A percentile compares a stretch with the other conserved stretches of the same genome.
Evolutionary conservation across 768 basidiomycete species (phyloP).

Genomic region (Pleurotus cornucopiae): DNA sequence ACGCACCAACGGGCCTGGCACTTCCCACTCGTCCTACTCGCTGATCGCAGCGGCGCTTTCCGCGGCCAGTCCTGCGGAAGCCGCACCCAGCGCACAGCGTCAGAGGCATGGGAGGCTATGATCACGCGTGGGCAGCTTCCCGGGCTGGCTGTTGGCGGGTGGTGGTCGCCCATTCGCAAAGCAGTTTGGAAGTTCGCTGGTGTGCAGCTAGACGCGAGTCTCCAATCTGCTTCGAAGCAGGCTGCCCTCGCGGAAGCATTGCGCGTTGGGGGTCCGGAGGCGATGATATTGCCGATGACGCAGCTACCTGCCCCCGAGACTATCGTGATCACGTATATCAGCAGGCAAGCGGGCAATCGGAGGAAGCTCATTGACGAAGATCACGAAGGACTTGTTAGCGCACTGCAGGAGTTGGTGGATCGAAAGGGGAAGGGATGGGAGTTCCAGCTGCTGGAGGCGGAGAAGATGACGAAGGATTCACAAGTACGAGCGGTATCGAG

Average conservation of each 20-base stretch:
- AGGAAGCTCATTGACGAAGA: slow-evolving; percentile 51
- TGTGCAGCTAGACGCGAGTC: slow-evolving; percentile 14
- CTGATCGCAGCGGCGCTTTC: slow-evolving; percentile 76
- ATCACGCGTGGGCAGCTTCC: slow-evolving; percentile 23
- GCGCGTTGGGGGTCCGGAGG: neutral
- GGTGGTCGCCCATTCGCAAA: slow-evolving; percentile 77
- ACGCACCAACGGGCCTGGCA: slow-evolving; percentile 50
- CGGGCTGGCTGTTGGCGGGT: slow-evolving; percentile 45
- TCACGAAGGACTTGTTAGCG: slow-evolving; percentile 49
- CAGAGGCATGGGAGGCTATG: slow-evolving; percentile 61
- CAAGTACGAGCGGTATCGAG: slow-evolving; percentile 62
- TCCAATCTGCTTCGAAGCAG: neutral
- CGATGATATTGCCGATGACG: slow-evolving; percentile 15
- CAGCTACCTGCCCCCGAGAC: slow-evolving; percentile 38
- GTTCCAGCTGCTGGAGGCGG: slow-evolving; percentile 56
- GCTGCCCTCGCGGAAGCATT: neutral
- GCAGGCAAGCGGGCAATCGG: slow-evolving; percentile 52
- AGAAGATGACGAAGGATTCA: slow-evolving; percentile 68
- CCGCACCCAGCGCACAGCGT: slow-evolving; percentile 67
- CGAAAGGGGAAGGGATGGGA: slow-evolving; percentile 47
- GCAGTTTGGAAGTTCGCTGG: slow-evolving; percentile 69
- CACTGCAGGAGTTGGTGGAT: slow-evolving; percentile 45
- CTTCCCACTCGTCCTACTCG: slow-evolving; percentile 65
- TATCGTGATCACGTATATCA: slow-evolving; percentile 70
- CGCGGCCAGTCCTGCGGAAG: slow-evolving; percentile 60